Evolutionary conservation across 2,329 filamentous ascomycete genomes (phyloP).

Genomic region (Ceratocystis alfenasii): DNA sequence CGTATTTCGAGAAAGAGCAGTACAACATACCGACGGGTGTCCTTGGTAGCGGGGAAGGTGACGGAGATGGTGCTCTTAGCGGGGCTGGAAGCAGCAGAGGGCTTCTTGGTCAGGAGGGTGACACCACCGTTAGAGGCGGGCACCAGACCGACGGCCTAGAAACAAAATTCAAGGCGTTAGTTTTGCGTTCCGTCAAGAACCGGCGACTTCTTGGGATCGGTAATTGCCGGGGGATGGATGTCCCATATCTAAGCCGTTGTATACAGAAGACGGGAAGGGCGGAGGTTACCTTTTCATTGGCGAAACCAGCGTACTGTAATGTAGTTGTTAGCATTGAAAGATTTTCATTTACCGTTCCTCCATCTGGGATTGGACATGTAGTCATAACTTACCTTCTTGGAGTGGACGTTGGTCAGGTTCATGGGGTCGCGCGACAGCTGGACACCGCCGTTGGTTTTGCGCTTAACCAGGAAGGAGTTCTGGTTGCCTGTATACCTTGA

Average conservation of each 20-base stretch:
- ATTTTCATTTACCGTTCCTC: neutral
- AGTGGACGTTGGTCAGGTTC: constrained; percentile 86
- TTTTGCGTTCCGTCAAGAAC: neutral
- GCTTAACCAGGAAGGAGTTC: constrained; percentile 89
- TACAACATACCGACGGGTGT: constrained; percentile 51
- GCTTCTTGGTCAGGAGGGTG: constrained; percentile 74
- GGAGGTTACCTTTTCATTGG: constrained; percentile 70
- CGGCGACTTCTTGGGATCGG: too few relatives aligned
- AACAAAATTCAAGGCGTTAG: constrained; percentile 12
- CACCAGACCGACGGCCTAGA: constrained; percentile 72
- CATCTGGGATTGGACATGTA: neutral
- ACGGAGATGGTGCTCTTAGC: constrained; percentile 51
- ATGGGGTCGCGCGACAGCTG: constrained; percentile 91
- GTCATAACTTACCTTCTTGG: constrained; percentile 60
- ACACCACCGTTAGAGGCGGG: constrained; percentile 67
- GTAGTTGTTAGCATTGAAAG: constrained; percentile 30
- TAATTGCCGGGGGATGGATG: neutral
- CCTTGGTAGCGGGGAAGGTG: constrained; percentile 59
- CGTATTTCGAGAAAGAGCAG: neutral
- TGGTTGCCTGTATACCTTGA: constrained; percentile 51
- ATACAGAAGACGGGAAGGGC: neutral
- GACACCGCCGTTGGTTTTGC: constrained; percentile 62
- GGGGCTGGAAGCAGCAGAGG: constrained; percentile 59
- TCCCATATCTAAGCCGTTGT: neutral
- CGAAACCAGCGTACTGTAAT: constrained; percentile 72